Evolutionary conservation across 2,329 filamentous ascomycete genomes (phyloP).

Genomic region (Pestalotiopsis sp.): DNA sequence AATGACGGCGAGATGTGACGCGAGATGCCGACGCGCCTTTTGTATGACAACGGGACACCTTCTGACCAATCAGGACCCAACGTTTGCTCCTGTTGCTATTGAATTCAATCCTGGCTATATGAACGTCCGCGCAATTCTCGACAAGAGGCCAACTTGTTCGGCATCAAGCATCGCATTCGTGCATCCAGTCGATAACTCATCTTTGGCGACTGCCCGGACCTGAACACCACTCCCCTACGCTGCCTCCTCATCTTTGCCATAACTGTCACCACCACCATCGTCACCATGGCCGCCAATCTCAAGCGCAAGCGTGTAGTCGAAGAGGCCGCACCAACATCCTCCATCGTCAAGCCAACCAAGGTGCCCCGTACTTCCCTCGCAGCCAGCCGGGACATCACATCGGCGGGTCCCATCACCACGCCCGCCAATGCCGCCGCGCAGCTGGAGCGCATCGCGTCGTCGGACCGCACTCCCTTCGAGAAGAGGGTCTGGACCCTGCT

Average conservation of each 20-base stretch:
- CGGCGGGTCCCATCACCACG: constrained; percentile 4
- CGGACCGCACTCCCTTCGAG: constrained; percentile 55
- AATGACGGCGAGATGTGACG: not conserved
- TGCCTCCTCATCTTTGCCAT: not conserved
- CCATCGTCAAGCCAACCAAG: constrained; percentile 15
- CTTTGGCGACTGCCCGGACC: not conserved
- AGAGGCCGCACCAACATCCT: not conserved
- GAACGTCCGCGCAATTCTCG: not conserved
- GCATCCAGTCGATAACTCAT: not conserved
- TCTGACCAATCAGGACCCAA: constrained; percentile 1
- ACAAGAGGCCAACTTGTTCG: not conserved
- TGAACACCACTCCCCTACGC: not conserved
- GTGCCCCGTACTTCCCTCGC: constrained; percentile 5
- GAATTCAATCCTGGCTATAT: not conserved
- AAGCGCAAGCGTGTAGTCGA: constrained; percentile 30
- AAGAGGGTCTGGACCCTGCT: constrained; percentile 71
- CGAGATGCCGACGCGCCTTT: constrained; percentile 8
- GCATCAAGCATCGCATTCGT: not conserved
- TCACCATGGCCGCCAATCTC: constrained; percentile 24
- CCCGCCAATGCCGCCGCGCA: constrained; percentile 38
- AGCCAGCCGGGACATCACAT: constrained; percentile 11
- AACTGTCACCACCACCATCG: not conserved
- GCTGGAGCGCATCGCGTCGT: constrained; percentile 47
- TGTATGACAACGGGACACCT: not conserved
- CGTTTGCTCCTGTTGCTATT: not conserved